Evolutionary conservation across 1,284 basidiomycete species (phyloP).

Genomic region (Tilletia indica): DNA sequence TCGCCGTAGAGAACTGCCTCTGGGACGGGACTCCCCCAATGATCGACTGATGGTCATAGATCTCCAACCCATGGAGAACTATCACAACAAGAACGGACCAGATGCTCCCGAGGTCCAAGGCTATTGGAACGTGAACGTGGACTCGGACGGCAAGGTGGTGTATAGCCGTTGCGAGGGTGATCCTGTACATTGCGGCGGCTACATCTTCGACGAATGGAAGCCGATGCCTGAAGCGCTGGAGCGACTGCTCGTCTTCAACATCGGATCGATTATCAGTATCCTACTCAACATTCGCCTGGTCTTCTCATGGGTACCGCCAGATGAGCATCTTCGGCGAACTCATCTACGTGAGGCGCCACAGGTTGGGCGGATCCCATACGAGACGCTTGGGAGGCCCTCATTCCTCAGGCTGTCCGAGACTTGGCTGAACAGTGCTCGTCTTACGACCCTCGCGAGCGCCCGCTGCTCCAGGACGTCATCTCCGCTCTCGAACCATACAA

Average conservation of each 20-base stretch:
- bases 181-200: neutral
- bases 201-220: neutral
- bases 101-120: neutral
- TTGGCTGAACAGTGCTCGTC: neutral
- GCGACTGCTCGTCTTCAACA: neutral
- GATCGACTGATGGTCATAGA: neutral
- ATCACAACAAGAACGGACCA: neutral
- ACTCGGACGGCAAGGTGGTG: neutral
- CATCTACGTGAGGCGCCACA: neutral
- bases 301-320: neutral
- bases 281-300: neutral
- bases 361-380: neutral
- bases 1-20: neutral
- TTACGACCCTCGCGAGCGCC: neutral
- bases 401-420: neutral
- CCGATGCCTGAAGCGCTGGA: constrained; percentile 3
- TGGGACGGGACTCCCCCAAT: neutral
- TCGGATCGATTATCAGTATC: neutral
- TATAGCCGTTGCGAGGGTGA: neutral
- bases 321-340: neutral
- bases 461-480: neutral
- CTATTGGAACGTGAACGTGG: neutral
- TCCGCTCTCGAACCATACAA: neutral
- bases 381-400: neutral
- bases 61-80: neutral